A percentile compares a stretch with the other conserved stretches of the same genome.
These are phyloP conservation scores for Trichoderma erinaceum DNA, from an alignment of 495 filamentous ascomycete species.

Conservation along the genomic window DNA sequence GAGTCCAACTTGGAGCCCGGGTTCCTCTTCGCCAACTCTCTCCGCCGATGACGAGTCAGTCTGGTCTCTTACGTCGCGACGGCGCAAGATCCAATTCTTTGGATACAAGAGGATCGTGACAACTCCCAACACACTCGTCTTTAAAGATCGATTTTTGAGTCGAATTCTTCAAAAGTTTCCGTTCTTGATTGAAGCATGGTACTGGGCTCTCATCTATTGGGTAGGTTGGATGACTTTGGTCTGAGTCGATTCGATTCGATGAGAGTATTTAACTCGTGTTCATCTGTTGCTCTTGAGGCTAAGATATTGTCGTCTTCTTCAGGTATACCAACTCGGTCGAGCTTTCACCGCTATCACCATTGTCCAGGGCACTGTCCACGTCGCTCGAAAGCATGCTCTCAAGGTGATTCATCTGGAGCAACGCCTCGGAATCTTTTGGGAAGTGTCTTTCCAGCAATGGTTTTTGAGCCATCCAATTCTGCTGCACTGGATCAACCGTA, in stretches of 20 bases:
- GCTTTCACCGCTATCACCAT: conserved; percentile 51
- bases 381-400: conserved; percentile 44
- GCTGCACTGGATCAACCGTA: conserved; percentile 48
- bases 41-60: not conserved
- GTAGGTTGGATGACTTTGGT: conserved; percentile 19
- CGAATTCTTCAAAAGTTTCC: conserved; percentile 61
- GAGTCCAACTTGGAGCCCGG: conserved; percentile 1
- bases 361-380: conserved; percentile 13
- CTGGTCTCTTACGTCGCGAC: conserved; percentile 5
- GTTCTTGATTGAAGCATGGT: conserved; percentile 74
- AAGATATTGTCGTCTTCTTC: not conserved
- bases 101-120: not conserved
- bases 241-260: conserved; percentile 22
- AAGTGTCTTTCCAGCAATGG: conserved; percentile 52
- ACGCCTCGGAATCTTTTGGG: conserved; percentile 57
- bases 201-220: conserved; percentile 67
- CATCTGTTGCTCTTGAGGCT: not conserved
- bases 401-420: conserved; percentile 55
- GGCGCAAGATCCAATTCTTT: conserved; percentile 2
- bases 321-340: conserved; percentile 13
- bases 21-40: conserved; percentile 4
- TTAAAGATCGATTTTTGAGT: conserved; percentile 14
- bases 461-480: conserved; percentile 36
- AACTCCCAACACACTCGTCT: conserved; percentile 15
- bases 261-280: conserved; percentile 36